Evolutionary conservation across 352 stramenopile genomes (phyloP), one percentile per base, ranked within the genome.

Genomic region (Globisporangium alternatum): DNA sequence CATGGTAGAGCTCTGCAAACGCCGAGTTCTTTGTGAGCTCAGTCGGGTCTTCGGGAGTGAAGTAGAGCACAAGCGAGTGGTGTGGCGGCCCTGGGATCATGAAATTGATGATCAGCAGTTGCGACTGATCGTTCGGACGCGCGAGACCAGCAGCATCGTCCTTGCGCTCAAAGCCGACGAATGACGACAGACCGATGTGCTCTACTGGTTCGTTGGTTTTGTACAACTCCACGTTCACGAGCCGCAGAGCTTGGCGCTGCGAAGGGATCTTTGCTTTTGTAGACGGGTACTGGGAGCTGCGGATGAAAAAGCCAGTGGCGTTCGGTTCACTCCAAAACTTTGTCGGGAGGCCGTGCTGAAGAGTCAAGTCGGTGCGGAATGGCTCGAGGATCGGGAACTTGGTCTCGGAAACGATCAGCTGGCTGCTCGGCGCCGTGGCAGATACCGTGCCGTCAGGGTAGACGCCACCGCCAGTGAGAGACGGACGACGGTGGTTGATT

Each of bases 281-380:
- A 1, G 80, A 74, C 53, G 90, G 73, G 66, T 93, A 95, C 44
- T 87, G 72, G 1, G 80, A 70, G 12, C 86, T 79, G 25, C 86
- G 82, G 5, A 95, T 69, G 35, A 89, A 71, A 57, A 93, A 93
- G 22, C 76, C 78, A 6, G 64, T 64, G 5, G 81, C 84, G 25
- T 73, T 77, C 0, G 86, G 86, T n/a, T 95, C 86, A 64, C 82
- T 92, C 86, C 86, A 95, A 60, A 83, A 93, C 59, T 93, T 90
- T 9, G 83, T 88, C 9, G 81, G 67, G 12, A 93, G 63, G 0
- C 72, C 70, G 41, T 90, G 68, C 33, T 80, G 56, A 9, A 91
- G 56, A 8, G 76, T 70, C 21, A 90, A 63, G 37, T 90, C 81
- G 1, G 80, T 90, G n/a, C 80, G 81, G 65, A 81, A 93, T 3